Evolutionary conservation across 805 yeast species (phyloP), one percentile per base, ranked within the genome.

Genomic region (Brettanomyces nanus): DNA sequence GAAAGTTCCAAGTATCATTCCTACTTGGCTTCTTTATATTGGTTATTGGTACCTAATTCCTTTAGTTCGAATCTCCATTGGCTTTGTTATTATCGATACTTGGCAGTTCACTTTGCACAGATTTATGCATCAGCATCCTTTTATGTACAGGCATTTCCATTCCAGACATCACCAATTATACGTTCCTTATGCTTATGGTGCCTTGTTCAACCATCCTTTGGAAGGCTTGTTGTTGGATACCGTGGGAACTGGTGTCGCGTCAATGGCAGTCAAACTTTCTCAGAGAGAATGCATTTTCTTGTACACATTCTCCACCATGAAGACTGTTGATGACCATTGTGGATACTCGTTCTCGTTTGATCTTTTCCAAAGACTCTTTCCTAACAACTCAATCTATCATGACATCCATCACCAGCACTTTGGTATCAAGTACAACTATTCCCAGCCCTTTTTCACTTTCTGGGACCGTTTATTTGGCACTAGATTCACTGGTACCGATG

Each of bases 241-340:
- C 10, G 57, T 80, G 20, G 98, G 98, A 4, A 85, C 97, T 0
- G 97, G 95, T 28, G 47, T 90, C 27, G 90, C 95, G 2, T 71
- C 78, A 42, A 46, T 84, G 28, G 45, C 75, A 6, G 71, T 83
- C 1, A 67, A 71, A 2, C 65, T 92, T 45, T 64, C 83, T 3
- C 83, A 86, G 34, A 76, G 95, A 41, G 97, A 92, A 62, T 66
- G 80, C 36, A 64, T 83, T 18, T 47, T 82, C 10, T 64, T 92
- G 39, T 92, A 69, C 62, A 77, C 90, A 2, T 85, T 92, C 58
- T 85, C 96, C 13, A 92, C 98, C 2, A 61, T 92, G 73, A 92
- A 92, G 61, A 92, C 98, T 1, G 95, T 92, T 35, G 97, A 92
- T 58, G 98, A 92, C 59, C 98, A 92, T 62, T 92, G 97, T 61